Evolutionary conservation across 78 protist species (phyloP), one percentile per base, ranked within the genome.

Genomic region (Creolimax fragrantissima): DNA sequence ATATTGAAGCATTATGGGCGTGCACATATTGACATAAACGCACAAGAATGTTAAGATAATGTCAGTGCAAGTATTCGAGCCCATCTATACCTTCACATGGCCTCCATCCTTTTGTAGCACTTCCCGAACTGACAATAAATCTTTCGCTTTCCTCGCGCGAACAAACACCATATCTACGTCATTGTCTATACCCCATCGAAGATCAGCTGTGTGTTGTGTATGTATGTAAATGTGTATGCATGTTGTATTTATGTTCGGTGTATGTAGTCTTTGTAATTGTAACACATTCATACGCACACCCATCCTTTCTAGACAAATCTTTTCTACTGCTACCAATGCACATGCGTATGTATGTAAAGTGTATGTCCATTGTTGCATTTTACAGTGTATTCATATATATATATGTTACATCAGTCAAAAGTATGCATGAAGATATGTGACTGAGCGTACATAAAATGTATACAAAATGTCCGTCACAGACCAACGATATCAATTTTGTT

Each of bases 1-100:
- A 94, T 42, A 88, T 94, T 32, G 97, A 98, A 44, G 96, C 5
- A 39, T 93, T 93, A 91, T 97, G 97, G 43, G 92, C 84, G 42
- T 43, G 85, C 42, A 84, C 44, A 66, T 89, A 86, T 3, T 89
- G 93, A 89, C 81, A 95, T 35, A 85, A 96, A 11, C 2, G 3
- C 32, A 95, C 45, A 91, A 94, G n/a, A n/a, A n/a, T n/a, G n/a
- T n/a, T n/a, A n/a, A n/a, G n/a, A n/a, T n/a, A n/a, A n/a, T n/a
- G n/a, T n/a, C n/a, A n/a, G n/a, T n/a, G n/a, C n/a, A n/a, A n/a
- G n/a, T n/a, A n/a, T n/a, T n/a, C n/a, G n/a, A n/a, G n/a, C n/a
- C n/a, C n/a, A 47, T 47, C 7, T 11, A 47, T 11, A 47, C 74
- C 74, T 47, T 47, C 74, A 47, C 74, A 47, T 83, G 86, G 4